Conservation (phyloP, 2,329 filamentous ascomycete species). For the Calonectria fujianensis region DNA sequence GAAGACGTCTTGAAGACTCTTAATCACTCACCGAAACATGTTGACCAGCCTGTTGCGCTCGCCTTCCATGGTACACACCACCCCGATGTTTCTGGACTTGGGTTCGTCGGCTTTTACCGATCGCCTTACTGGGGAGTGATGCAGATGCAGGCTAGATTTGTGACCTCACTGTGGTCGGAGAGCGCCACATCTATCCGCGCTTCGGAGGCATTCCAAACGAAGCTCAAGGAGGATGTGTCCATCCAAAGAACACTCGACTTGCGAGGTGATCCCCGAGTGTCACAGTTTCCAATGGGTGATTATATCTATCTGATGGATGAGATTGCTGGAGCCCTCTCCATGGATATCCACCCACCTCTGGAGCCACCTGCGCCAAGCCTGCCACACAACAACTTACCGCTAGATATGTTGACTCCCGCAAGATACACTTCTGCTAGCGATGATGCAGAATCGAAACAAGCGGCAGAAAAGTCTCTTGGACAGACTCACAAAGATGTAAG, state of each 20-base stretch:
- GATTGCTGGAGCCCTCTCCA: conserved; percentile 75
- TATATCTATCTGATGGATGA: conserved; percentile 86
- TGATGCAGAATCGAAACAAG: conserved; percentile 60
- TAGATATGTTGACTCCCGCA: conserved; percentile 75
- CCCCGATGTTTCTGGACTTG: conserved; percentile 76
- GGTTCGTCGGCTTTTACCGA: conserved; percentile 89
- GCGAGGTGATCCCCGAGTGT: conserved; percentile 70
- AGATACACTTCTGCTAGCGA: conserved; percentile 67
- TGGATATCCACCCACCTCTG: conserved; percentile 65
- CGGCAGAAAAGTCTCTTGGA: conserved; percentile 66
- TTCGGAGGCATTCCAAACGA: conserved; percentile 59
- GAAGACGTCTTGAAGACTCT: conserved; percentile 73
- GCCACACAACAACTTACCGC: conserved; percentile 63
- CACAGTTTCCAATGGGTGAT: conserved; percentile 89
- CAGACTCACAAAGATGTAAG: conserved; percentile 66
- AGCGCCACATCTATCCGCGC: conserved; percentile 45
- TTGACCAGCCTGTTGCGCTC: conserved; percentile 78
- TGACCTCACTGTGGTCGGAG: conserved; percentile 76
- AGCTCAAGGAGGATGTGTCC: conserved; percentile 66
- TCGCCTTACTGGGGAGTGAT: conserved; percentile 91
- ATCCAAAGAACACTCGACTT: conserved; percentile 69
- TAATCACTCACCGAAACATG: conserved; percentile 72
- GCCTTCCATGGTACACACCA: conserved; percentile 81
- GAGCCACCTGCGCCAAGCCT: conserved; percentile 55
- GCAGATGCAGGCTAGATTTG: conserved; percentile 87